Percentiles rank a stretch among this genome's conserved stretches.
phyloP scores from a whole-genome alignment of 2,329 filamentous ascomycete species.

The Raffaelea albimanens region DNA sequence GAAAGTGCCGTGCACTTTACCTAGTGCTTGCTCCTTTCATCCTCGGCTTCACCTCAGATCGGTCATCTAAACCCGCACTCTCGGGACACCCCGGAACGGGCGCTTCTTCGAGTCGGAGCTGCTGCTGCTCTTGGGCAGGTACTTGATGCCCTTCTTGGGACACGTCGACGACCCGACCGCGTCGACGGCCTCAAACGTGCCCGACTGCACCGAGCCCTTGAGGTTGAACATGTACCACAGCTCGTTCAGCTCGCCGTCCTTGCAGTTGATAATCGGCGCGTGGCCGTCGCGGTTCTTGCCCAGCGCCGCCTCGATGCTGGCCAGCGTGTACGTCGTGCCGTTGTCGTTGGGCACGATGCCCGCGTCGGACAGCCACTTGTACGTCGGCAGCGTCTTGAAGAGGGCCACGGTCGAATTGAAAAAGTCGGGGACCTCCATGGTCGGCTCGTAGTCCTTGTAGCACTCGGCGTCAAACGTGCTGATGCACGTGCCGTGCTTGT shows the following conservation, averaged over 20 bases:
- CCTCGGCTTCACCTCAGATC: too few relatives aligned
- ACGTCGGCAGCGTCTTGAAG: conserved; percentile 51
- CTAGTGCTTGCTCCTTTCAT: too few relatives aligned
- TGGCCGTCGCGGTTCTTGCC: conserved; percentile 42
- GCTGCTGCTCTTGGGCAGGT: conserved; percentile 15
- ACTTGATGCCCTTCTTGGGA: conserved; percentile 35
- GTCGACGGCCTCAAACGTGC: conserved; percentile 47
- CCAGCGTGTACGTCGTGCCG: conserved; percentile 42
- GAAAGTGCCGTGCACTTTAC: too few relatives aligned
- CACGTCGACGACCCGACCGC: conserved; percentile 52
- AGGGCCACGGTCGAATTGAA: conserved; percentile 51
- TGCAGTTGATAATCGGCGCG: conserved; percentile 42
- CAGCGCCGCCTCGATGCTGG: conserved; percentile 41
- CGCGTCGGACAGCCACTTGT: conserved; percentile 41
- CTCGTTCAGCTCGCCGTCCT: conserved; percentile 48
- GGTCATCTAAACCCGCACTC: too few relatives aligned
- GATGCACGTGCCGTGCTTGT: conserved; percentile 60
- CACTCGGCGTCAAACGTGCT: conserved; percentile 56
- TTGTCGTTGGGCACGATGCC: conserved; percentile 50
- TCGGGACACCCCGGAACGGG: too few relatives aligned
- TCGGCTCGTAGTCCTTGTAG: conserved; percentile 47
- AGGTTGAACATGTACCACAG: conserved; percentile 60
- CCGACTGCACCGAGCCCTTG: conserved; percentile 23
- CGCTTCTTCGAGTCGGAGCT: neutral
- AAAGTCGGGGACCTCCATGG: conserved; percentile 54